Base-by-base conservation (phyloP, 306 rosid genomes). In the Prinsepia uniflora region DNA sequence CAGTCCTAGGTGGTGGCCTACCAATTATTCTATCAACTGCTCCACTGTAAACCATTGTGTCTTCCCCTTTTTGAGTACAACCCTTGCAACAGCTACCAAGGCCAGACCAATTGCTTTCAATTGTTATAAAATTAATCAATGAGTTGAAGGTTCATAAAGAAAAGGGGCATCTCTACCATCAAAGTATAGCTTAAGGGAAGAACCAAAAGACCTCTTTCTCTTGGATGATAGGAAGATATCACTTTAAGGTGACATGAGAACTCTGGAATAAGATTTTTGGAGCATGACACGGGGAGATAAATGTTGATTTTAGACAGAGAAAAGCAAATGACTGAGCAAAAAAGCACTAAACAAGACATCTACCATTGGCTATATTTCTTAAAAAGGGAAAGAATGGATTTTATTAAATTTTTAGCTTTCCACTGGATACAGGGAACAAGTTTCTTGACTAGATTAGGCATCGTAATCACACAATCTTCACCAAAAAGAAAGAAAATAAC, bases 31-130 rank as follows among this genome's bases (percentile, higher is more conserved):
- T 87, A 76, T 90, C 98, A 48, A 88, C 92, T 6, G 98, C 98
- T 63, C 98, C 97, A 70, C 98, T 90, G 74, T 93, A 90, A 43
- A 90, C 97, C 97, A 90, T 93, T 93, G 97, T 20, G 98, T 81
- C 87, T 93, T 93, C 72, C 96, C 98, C 80, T 88, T 93, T 68
- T 93, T 93, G 7, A 93, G 85, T 18, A 93, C 96, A 65, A 93
- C 94, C 83, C 83, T 93, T 20, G 97, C 96, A 79, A 88, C 48
- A 60, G 96, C 98, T 94, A 81, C 81, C 79, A 79, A 79, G 65
- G 67, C 79, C 57, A 20, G 44, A 15, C 47, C 71, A 79, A 79
- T 77, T 20, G 78, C 49, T 81, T 78, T 77, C 80, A 75, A 63
- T 46, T 54, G 55, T 56, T 67, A 68, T 45, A 74, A 74, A 45